These are phyloP conservation scores for Didymella sp. DNA, from an alignment of 2,329 filamentous ascomycete genomes.

Conservation along the genomic window DNA sequence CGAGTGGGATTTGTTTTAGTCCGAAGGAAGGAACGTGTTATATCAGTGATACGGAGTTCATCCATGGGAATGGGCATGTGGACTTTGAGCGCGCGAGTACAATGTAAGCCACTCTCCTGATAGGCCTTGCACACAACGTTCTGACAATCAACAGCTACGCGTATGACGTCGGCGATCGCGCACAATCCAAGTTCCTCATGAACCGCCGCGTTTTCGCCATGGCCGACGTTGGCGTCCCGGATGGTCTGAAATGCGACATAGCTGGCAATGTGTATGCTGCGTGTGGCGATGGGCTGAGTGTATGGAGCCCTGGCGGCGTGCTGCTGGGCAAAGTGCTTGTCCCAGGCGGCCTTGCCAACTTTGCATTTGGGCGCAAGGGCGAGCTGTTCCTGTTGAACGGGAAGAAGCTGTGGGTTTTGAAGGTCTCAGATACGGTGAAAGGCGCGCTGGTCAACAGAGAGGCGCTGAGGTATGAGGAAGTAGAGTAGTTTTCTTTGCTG, in stretches of 20 bases:
- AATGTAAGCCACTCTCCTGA: constrained; percentile 19
- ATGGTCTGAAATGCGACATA: constrained; percentile 35
- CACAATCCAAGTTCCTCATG: constrained; percentile 24
- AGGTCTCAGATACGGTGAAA: constrained; percentile 15
- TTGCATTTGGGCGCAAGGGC: constrained; percentile 56
- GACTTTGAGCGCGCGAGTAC: constrained; percentile 24
- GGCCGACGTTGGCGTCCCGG: constrained; percentile 29
- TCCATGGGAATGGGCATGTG: constrained; percentile 26
- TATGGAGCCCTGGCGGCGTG: constrained; percentile 55
- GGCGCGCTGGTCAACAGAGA: constrained; percentile 21
- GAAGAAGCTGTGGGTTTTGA: constrained; percentile 25
- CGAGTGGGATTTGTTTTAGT: constrained; percentile 55
- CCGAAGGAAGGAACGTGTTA: constrained; percentile 52
- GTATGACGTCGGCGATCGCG: constrained; percentile 26
- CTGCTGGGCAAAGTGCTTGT: constrained; percentile 49
- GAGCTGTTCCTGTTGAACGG: constrained; percentile 59
- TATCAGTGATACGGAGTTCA: constrained; percentile 51
- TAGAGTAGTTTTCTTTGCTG: neutral
- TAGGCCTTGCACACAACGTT: too few relatives aligned
- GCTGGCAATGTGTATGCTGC: constrained; percentile 61
- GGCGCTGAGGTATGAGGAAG: constrained; percentile 13
- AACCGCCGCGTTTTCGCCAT: constrained; percentile 36
- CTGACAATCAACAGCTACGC: constrained; percentile 25
- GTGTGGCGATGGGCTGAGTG: constrained; percentile 57
- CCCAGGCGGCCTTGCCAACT: constrained; percentile 54